Base-by-base conservation (phyloP, 768 basidiomycete genomes). In the Boletellus emodensis region DNA sequence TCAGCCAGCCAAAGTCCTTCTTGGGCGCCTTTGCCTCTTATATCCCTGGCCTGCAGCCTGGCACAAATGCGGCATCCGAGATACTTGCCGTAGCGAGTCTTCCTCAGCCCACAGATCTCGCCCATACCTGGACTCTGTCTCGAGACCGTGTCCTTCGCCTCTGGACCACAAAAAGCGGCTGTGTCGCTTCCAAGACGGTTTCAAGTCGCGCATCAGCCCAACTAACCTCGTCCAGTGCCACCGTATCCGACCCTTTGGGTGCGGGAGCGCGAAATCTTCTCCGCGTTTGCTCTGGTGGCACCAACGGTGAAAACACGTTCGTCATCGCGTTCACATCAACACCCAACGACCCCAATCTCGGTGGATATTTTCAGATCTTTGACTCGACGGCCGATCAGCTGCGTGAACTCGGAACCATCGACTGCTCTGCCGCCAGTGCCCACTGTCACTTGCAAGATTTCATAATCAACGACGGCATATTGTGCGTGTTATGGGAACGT, bases 391-490 rank as follows among this genome's bases (percentile, higher is more conserved):
- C 72, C 53, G 87, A 88, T 63, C 74, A 81, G 39, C 68, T 88
- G 35, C 72, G 76, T 42, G 81, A 83, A 28, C 60, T 84, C 28
- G 78, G 79, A 17, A 72, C 67, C 17, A 77, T 90, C 34, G 78
- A 83, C 55, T 82, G 80, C 53, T 83, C 87, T 8, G 63, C 64
- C 40, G 69, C 74, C 35, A 88, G 81, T 49, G 78, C 75, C 22
- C 81, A 85, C 62, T 84, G 83, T 57, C 83, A 84, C 63, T 75
- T 93, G 39, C 86, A 89, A 66, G 89, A 91, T 65, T 91, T 91
- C 64, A 72, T 91, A 40, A 67, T 79, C n/a, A 70, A 68, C 30
- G 69, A 64, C 22, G 67, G 74, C 60, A 71, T 71, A 5, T 66
- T 94, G 39, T 85, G 83, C 68, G 76, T 83, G 2, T 71, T 93